A percentile compares a stretch with the other conserved stretches of the same genome.
These are phyloP conservation scores for Phytophthora megakarya DNA, from an alignment of 352 stramenopile genomes.

Conservation along the genomic window DNA sequence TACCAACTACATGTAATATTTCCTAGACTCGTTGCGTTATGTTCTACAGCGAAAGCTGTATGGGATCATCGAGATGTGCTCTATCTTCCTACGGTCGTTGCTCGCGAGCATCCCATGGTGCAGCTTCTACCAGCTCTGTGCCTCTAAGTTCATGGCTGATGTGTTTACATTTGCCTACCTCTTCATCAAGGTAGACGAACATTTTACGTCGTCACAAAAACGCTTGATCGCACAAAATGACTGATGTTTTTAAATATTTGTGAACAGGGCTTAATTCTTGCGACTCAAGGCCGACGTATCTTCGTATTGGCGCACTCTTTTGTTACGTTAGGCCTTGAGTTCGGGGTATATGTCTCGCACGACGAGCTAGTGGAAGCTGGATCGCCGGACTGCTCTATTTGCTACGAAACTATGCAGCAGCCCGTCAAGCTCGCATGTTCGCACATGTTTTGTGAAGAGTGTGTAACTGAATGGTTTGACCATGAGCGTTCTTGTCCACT, in stretches of 20 bases:
- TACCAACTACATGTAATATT: not conserved
- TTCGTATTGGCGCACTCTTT: slow-evolving; percentile 59
- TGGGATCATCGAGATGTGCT: slow-evolving; percentile 74
- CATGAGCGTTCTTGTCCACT: slow-evolving; percentile 82
- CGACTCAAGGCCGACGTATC: slow-evolving; percentile 55
- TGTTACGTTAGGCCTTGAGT: slow-evolving; percentile 66
- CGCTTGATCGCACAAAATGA: not conserved
- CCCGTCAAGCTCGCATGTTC: slow-evolving; percentile 78
- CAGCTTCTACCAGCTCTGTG: slow-evolving; percentile 75
- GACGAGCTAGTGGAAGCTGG: slow-evolving; percentile 69
- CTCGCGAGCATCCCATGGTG: slow-evolving; percentile 73
- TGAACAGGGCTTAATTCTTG: slow-evolving; percentile 59
- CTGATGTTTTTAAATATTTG: slow-evolving; percentile 3
- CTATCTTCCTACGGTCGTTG: slow-evolving; percentile 68
- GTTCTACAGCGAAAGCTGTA: slow-evolving; percentile 68
- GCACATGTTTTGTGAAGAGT: slow-evolving; percentile 88
- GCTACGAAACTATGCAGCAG: slow-evolving; percentile 74
- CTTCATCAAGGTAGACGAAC: slow-evolving; percentile 65
- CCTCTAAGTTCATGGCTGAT: slow-evolving; percentile 76
- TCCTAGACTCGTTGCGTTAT: slow-evolving; percentile 1
- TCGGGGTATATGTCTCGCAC: slow-evolving; percentile 64
- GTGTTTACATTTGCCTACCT: slow-evolving; percentile 81
- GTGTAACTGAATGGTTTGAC: slow-evolving; percentile 85
- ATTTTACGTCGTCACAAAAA: not conserved
- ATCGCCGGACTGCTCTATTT: slow-evolving; percentile 79